Base-by-base conservation (phyloP, 1,139 yeast species). In the Maudiozyma humilis region DNA sequence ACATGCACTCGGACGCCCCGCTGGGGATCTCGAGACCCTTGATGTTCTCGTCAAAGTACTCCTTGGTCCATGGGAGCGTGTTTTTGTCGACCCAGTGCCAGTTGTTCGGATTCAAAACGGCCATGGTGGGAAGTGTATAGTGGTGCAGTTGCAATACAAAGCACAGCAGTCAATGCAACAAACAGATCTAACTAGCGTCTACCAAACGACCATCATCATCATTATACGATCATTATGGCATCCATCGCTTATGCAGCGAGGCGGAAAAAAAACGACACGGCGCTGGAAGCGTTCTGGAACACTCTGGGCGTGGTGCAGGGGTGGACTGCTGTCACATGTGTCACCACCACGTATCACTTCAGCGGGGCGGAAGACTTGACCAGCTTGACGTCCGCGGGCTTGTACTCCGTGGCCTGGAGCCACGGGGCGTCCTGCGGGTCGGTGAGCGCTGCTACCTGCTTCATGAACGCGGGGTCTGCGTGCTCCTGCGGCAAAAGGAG, bases 81-180 rank as follows among this genome's bases (percentile, higher is more conserved):
- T 82, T 82, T 59, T 78, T 82, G 58, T 82, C 87, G 36, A 83
- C 80, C 91, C 93, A 83, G 68, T 83, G 91, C 93, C 91, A 83
- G 75, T 83, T 83, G 65, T 83, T 82, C 38, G 93, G 93, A 68
- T 83, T 83, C 62, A 82, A 82, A 38, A 82, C 88, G 43, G 79
- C 84, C 89, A 82, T 81, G 4, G 30, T 23, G 27, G 8, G 10
- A 23, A 23, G 27, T 23, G n/a, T n/a, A n/a, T n/a, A 14, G 12
- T 18, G 25, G 10, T 12, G n/a, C 7, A 14, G n/a, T 19, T 14
- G 4, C 15, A n/a, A 5, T 18, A 13, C 10, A 13, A 13, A 27
- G 10, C 13, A 27, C 31, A 10, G 10, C 10, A 27, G 13, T 13
- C 31, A 27, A 27, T 27, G 13, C n/a, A n/a, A n/a, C n/a, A n/a